Conservation (phyloP, 164 flowering plant species). For the Vitis rotundifolia region DNA sequence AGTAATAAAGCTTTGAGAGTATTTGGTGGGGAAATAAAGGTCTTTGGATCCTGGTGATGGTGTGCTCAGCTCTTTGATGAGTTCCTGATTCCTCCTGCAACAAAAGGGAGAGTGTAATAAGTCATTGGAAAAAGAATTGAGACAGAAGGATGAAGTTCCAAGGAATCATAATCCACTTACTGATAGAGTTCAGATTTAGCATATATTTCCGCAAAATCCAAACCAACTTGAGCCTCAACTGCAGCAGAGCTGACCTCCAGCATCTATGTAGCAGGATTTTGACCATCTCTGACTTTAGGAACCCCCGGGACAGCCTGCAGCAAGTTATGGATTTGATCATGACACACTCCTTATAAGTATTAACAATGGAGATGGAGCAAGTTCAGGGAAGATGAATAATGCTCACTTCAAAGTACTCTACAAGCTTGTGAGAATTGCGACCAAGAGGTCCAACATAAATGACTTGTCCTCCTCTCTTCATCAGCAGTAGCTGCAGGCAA, state of each 20-base stretch:
- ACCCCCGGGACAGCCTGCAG: conserved; percentile 32
- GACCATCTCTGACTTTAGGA: conserved; percentile 29
- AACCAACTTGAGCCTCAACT: conserved; percentile 27
- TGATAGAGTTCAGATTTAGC: conserved; percentile 29
- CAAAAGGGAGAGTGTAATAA: not conserved
- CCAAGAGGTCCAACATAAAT: conserved; percentile 78
- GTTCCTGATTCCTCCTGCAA: conserved; percentile 33
- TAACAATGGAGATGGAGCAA: not conserved
- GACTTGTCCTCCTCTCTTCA: conserved; percentile 90
- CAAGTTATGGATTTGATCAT: too few species aligned
- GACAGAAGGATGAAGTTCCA: not conserved
- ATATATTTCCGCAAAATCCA: conserved; percentile 36
- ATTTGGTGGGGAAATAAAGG: conserved; percentile 36
- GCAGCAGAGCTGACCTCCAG: conserved; percentile 28
- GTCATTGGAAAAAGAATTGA: not conserved
- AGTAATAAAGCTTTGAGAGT: conserved; percentile 32
- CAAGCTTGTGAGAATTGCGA: conserved; percentile 54
- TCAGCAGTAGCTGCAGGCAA: conserved; percentile 56
- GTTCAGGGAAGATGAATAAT: not conserved
- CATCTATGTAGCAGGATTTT: conserved; percentile 49
- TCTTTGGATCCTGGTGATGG: conserved; percentile 37
- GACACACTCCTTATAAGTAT: too few species aligned
- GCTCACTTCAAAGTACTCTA: conserved; percentile 78
- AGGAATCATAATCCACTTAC: conserved; percentile 16
- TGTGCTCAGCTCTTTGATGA: conserved; percentile 35